Evolutionary conservation across 306 rosid species (phyloP), one percentile per base, ranked within the genome.

Genomic region (Lathyrus tuberosus): DNA sequence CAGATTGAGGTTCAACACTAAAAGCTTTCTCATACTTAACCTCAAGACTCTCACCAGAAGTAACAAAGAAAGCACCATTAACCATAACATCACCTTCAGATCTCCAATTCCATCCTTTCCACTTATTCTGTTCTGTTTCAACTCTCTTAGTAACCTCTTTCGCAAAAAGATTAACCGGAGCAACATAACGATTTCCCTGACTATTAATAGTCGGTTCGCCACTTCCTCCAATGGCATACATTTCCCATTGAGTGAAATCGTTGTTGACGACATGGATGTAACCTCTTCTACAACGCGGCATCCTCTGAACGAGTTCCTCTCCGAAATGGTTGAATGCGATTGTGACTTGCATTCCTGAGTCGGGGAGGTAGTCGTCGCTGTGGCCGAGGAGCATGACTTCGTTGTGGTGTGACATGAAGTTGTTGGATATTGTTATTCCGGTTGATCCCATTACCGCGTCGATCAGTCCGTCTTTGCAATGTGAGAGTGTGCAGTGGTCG

Each of bases 301-400:
- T 93, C 33, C 98, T 60, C 80, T 93, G 98, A 0, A 93, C 91
- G 0, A 93, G 86, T 49, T 88, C 43, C 58, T 88, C 80, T 0
- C 98, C 98, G 4, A 93, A 93, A 80, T 93, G 98, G 75, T 93
- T 93, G 86, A 93, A 93, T 38, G 98, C 98, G 9, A 93, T 90
- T 37, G 98, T 93, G 3, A 90, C 92, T 41, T 93, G 98, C 98
- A 93, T 93, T 11, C 98, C 97, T 0, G 97, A 70, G 83, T 93
- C 98, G 0, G 98, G 98, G 13, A 64, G 68, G 83, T 90, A 93
- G 5, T 62, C 80, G 16, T 93, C 98, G 71, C 96, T 90, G 79
- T 93, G 98, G 10, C 98, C 98, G 0, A 93, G 22, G 2, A 93
- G 62, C 98, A 93, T 93, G 0, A 93, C 97, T 71, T 93, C 98